Conservation (phyloP, 2,329 filamentous ascomycete genomes). For the Ophiostoma triangulosporum region DNA sequence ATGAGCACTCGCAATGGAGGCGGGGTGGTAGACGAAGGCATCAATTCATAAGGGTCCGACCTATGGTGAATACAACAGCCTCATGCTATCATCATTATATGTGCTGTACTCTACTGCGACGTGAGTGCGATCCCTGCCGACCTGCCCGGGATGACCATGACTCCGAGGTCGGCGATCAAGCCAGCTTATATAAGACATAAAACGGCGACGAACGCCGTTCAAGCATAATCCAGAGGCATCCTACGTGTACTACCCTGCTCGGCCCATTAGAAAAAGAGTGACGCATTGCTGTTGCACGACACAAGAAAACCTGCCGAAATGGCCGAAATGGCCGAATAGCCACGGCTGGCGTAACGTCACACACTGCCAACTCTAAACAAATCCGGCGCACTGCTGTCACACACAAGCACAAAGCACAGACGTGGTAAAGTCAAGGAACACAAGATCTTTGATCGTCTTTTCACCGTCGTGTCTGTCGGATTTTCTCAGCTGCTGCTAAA, state of each 20-base stretch:
- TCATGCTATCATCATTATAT: not conserved
- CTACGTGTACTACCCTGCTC: not conserved
- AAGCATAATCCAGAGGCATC: not conserved
- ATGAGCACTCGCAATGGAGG: not conserved
- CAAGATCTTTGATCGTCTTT: not conserved
- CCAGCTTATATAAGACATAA: not conserved
- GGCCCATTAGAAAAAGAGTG: not conserved
- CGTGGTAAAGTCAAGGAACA: not conserved
- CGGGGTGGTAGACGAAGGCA: not conserved
- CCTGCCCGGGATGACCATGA: not conserved
- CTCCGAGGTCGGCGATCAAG: not conserved
- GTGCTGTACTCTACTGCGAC: not conserved
- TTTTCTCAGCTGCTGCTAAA: constrained; percentile 12
- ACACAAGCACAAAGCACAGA: not conserved
- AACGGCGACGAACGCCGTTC: not conserved
- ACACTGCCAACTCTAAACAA: not conserved
- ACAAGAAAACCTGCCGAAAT: not conserved
- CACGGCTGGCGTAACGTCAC: not conserved
- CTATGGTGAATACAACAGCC: not conserved
- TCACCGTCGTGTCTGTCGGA: not conserved
- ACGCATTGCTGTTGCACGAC: not conserved
- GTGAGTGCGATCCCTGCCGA: not conserved
- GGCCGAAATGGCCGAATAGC: not conserved
- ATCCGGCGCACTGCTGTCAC: not conserved
- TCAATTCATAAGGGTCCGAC: not conserved